Evolutionary conservation across 345 rosid genomes (phyloP).

Genomic region (Hypericum androsaemum): DNA sequence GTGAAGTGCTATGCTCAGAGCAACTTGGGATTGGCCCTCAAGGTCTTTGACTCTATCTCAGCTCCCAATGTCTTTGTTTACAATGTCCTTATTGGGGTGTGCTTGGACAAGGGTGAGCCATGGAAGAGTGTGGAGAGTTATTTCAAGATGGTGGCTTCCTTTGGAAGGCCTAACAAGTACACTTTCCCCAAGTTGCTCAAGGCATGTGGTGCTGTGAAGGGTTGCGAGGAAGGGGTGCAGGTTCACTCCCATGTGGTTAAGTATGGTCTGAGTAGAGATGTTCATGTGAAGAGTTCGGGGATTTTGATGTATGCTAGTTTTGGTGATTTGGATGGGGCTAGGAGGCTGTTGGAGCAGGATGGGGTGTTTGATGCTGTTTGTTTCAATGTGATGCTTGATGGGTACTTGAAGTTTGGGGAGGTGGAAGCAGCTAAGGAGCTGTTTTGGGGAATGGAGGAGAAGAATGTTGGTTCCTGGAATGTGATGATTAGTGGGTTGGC

Average conservation of each 20-base stretch:
- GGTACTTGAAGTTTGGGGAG: constrained; percentile 32
- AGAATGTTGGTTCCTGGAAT: constrained; percentile 33
- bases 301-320: constrained; percentile 42
- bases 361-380: constrained; percentile 25
- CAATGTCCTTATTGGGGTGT: constrained; percentile 27
- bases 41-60: constrained; percentile 23
- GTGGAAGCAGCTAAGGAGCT: constrained; percentile 24
- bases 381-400: constrained; percentile 23
- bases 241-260: constrained; percentile 35
- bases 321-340: constrained; percentile 22
- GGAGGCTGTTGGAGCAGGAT: constrained; percentile 26
- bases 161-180: constrained; percentile 36
- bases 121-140: constrained; percentile 18
- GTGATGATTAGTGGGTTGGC: constrained; percentile 34
- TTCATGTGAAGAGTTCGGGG: constrained; percentile 35
- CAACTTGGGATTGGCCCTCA: constrained; percentile 18
- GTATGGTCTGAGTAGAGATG: constrained; percentile 27
- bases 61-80: constrained; percentile 38
- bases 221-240: constrained; percentile 25
- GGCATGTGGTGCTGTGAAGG: constrained; percentile 23
- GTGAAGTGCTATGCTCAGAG: constrained; percentile 26
- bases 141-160: constrained; percentile 20
- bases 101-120: constrained; percentile 24
- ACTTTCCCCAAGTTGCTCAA: constrained; percentile 34
- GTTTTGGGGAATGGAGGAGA: constrained; percentile 23